Evolutionary conservation across 805 yeast species (phyloP).

Genomic region (Yarrowia deformans): DNA sequence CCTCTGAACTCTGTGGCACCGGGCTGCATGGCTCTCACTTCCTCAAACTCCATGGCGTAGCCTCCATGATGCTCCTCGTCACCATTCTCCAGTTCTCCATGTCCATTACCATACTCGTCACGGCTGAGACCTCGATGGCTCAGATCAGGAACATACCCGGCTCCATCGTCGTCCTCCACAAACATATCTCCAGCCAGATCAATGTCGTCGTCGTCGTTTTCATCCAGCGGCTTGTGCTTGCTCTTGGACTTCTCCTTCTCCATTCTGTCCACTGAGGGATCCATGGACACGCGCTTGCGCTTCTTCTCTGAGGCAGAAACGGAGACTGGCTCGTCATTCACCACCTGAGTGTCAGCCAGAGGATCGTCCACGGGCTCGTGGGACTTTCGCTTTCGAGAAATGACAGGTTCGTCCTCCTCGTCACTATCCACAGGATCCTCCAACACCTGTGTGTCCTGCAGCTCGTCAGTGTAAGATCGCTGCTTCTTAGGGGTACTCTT

Average conservation of each 20-base stretch:
- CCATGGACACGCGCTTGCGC: constrained; percentile 18
- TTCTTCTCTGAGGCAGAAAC: background rate
- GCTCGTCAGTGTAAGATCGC: background rate
- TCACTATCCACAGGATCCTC: constrained; percentile 1
- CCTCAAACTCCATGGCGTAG: constrained; percentile 6
- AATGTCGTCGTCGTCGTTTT: constrained; percentile 46
- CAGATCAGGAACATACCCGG: constrained; percentile 52
- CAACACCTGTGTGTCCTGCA: constrained; percentile 9
- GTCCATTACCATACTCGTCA: constrained; percentile 29
- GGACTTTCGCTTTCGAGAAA: constrained; percentile 40
- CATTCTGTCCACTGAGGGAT: background rate
- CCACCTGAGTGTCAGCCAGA: constrained; percentile 43
- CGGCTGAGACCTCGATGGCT: constrained; percentile 18
- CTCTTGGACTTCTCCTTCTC: constrained; percentile 9
- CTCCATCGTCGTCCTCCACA: constrained; percentile 70
- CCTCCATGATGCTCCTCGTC: constrained; percentile 1
- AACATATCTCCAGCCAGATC: constrained; percentile 54
- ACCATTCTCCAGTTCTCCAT: constrained; percentile 38
- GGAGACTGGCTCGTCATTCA: background rate
- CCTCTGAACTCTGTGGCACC: constrained; percentile 86
- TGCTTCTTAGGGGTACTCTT: background rate
- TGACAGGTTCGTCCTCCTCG: constrained; percentile 5
- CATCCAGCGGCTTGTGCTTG: constrained; percentile 32
- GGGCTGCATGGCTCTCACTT: constrained; percentile 69
- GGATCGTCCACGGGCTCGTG: constrained; percentile 2